Base-by-base conservation (phyloP, 371 early-diverging fungal species). In the Dinochytrium kinnereticum region DNA sequence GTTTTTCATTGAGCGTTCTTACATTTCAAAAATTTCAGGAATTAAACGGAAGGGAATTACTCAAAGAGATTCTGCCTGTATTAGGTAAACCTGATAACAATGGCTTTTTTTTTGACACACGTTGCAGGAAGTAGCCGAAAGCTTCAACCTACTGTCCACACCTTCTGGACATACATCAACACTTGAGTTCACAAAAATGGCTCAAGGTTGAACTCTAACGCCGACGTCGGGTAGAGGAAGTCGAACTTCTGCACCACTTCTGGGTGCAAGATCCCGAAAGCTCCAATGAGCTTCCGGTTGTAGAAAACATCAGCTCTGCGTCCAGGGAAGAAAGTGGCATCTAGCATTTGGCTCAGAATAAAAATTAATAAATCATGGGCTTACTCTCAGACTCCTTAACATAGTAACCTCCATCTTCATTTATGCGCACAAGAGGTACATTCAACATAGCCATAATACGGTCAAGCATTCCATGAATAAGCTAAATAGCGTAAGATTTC, bases 181-280 rank as follows among this genome's bases (percentile, higher is more conserved):
- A n/a, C n/a, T n/a, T n/a, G n/a, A n/a, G 68, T 50, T 74, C 73
- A 98, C 78, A 98, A 82, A 88, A 99, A 96, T 61, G 94, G 95
- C 86, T 98, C 99, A 67, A 99, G 84, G 83, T 95, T 94, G 76
- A 98, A 87, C 88, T 99, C 99, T 70, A 99, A 80, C 38, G 93
- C 92, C 37, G 96, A 93, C 71, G 91, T 89, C n/a, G 97, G 96
- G 80, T 91, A 91, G 33, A 82, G 81, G 70, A 98, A 86, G 71
- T 93, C 95, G 81, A 93, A 99, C 82, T 91, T 91, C 61, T 85
- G 85, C 70, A 97, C 80, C 0, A 98, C 97, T 69, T 90, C 86
- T 24, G 98, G 99, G 80, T 99, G 98, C 28, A 98, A 81, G 39
- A 98, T 92, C 64, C 99, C 99, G 76, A 98, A 91, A 57, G 86